Percentiles rank a stretch among this genome's conserved stretches.
These are phyloP conservation scores for Balamuthia mandrillaris DNA, from an alignment of 208 protist species.

Conservation along the genomic window DNA sequence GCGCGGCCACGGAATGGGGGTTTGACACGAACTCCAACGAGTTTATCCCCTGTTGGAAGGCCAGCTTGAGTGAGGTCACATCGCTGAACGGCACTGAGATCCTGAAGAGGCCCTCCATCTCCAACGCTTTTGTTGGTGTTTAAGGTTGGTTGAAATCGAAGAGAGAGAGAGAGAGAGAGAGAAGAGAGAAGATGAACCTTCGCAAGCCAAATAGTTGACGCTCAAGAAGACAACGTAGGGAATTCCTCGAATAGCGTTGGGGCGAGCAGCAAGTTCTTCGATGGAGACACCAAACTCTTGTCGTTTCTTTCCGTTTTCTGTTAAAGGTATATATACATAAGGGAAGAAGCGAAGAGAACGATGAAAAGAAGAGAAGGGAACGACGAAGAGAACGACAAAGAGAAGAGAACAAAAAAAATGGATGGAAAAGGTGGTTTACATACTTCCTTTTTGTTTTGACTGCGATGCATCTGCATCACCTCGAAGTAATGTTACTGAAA, in stretches of 20 bases:
- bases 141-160: background rate
- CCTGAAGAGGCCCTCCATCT: slow-evolving; percentile 22
- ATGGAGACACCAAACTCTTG: slow-evolving; percentile 10
- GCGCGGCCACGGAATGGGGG: slow-evolving; percentile 15
- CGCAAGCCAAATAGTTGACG: background rate
- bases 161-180: background rate
- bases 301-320: no score
- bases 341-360: no score
- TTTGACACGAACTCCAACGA: background rate
- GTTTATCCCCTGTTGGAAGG: background rate
- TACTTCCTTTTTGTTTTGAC: no score
- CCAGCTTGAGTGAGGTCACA: background rate
- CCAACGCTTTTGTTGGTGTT: background rate
- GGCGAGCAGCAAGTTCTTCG: background rate
- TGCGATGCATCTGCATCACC: no score
- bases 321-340: no score
- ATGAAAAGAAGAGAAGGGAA: no score
- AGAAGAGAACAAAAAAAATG: no score
- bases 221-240: slow-evolving; percentile 3
- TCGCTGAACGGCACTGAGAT: slow-evolving; percentile 13
- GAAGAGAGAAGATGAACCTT: background rate
- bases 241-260: background rate
- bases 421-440: no score
- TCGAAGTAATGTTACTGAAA: no score
- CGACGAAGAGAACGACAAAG: no score